Conservation (phyloP, 768 basidiomycete genomes). For the Boletus reticuloceps region DNA sequence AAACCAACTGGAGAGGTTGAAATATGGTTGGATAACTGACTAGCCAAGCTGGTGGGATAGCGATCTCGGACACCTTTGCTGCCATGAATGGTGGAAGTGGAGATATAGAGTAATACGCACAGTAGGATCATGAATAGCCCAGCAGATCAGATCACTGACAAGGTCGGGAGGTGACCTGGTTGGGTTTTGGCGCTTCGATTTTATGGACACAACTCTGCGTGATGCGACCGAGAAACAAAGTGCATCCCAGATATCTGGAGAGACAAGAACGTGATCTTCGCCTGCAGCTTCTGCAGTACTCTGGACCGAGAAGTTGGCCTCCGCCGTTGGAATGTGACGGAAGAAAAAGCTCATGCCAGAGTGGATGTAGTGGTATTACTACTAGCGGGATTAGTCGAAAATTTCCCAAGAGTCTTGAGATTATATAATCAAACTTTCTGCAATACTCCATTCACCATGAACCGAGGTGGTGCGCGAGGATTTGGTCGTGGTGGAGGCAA, state of each 20-base stretch:
- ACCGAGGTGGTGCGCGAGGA: slow-evolving; percentile 53
- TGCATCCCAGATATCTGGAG: slow-evolving; percentile 31
- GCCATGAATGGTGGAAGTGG: slow-evolving; percentile 20
- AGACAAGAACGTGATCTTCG: slow-evolving; percentile 30
- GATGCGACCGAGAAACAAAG: slow-evolving; percentile 17
- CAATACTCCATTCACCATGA: slow-evolving; percentile 36
- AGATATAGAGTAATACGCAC: slow-evolving; percentile 29
- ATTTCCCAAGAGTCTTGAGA: not conserved
- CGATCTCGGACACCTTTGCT: slow-evolving; percentile 31
- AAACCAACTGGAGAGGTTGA: slow-evolving; percentile 13
- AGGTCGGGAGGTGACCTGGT: not conserved
- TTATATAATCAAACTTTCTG: slow-evolving; percentile 23
- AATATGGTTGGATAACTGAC: slow-evolving; percentile 37
- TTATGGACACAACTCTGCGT: slow-evolving; percentile 23
- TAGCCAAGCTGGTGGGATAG: slow-evolving; percentile 42
- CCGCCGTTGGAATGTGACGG: slow-evolving; percentile 19
- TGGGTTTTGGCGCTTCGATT: slow-evolving; percentile 13
- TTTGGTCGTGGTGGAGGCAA: slow-evolving; percentile 54
- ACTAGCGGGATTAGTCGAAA: too few relatives aligned
- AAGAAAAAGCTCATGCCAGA: slow-evolving; percentile 38
- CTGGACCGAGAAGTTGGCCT: slow-evolving; percentile 30
- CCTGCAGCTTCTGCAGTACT: slow-evolving; percentile 1
- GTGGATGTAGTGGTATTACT: not conserved
- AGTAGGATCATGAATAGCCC: slow-evolving; percentile 35
- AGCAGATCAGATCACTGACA: slow-evolving; percentile 28